Percentiles rank a stretch among this genome's conserved stretches.
Evolutionary conservation across 768 basidiomycete species (phyloP).

Genomic region (Gymnopilus dilepis): DNA sequence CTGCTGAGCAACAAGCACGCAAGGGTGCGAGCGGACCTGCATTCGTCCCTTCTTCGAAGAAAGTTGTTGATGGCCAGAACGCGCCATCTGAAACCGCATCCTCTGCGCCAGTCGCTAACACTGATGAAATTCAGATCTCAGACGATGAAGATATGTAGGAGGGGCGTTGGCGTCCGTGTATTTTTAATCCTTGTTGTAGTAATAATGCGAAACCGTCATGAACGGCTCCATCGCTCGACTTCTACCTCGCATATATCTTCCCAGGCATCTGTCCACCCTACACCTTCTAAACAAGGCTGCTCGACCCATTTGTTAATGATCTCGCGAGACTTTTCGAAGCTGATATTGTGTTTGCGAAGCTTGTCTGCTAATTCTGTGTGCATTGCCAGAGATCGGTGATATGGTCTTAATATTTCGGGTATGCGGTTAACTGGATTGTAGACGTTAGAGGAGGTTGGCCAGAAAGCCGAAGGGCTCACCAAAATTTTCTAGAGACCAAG

Average conservation of each 20-base stretch:
- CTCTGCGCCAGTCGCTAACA: slow-evolving; percentile 51
- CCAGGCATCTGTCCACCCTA: slow-evolving; percentile 74
- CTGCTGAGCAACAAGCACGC: slow-evolving; percentile 70
- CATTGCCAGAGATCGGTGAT: slow-evolving; percentile 67
- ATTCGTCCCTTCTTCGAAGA: slow-evolving; percentile 78
- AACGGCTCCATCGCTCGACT: slow-evolving; percentile 67
- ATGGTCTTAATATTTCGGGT: slow-evolving; percentile 60
- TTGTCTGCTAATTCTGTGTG: slow-evolving; percentile 60
- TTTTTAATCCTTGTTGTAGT: slow-evolving; percentile 22
- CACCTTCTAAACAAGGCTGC: slow-evolving; percentile 69
- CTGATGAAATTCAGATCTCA: slow-evolving; percentile 87
- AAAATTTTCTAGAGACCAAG: slow-evolving; percentile 83
- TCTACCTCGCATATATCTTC: slow-evolving; percentile 81
- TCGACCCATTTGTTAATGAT: slow-evolving; percentile 70
- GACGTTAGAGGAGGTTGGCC: background rate
- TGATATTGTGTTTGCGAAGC: slow-evolving; percentile 66
- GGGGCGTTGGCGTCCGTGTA: background rate
- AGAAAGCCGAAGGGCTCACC: slow-evolving; percentile 46
- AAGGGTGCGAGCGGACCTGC: slow-evolving; percentile 59
- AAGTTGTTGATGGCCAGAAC: slow-evolving; percentile 43
- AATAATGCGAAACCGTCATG: slow-evolving; percentile 20
- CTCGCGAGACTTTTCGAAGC: slow-evolving; percentile 72
- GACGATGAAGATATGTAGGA: slow-evolving; percentile 74
- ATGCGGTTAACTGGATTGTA: slow-evolving; percentile 49
- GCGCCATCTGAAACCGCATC: slow-evolving; percentile 34